Evolutionary conservation across 148 eudicot genomes (phyloP).

Genomic region (Dysphania ambrosioides): DNA sequence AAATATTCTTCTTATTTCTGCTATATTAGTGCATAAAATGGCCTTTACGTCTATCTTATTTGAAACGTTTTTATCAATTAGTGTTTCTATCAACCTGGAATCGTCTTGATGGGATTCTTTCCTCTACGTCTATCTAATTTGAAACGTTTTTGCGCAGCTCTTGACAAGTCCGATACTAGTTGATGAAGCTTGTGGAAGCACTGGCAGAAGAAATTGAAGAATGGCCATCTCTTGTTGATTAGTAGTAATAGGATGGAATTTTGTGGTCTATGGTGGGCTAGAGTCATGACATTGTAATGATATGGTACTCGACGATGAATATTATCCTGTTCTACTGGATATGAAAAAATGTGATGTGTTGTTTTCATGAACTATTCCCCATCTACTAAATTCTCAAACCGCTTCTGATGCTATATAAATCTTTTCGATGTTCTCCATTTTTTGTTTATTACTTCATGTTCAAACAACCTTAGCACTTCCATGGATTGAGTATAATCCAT

Average conservation of each 20-base stretch:
- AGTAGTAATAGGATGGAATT: not conserved
- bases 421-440: no score
- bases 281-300: not conserved
- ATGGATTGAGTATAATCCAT: no score
- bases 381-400: not conserved
- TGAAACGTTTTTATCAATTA: no score
- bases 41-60: no score
- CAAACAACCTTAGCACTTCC: no score
- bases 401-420: no score
- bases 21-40: no score
- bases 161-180: constrained; percentile 59
- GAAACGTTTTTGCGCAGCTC: constrained; percentile 32
- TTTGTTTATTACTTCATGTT: no score
- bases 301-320: not conserved
- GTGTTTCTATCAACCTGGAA: no score
- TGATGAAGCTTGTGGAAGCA: constrained; percentile 27
- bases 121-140: constrained; percentile 3
- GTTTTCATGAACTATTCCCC: not conserved
- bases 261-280: not conserved
- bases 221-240: not conserved
- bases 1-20: no score
- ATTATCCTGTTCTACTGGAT: not conserved
- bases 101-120: no score
- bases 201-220: not conserved
- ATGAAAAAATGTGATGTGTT: not conserved